phyloP scores from a whole-genome alignment of 208 protist genomes.

The Leishmania gerbilli region DNA sequence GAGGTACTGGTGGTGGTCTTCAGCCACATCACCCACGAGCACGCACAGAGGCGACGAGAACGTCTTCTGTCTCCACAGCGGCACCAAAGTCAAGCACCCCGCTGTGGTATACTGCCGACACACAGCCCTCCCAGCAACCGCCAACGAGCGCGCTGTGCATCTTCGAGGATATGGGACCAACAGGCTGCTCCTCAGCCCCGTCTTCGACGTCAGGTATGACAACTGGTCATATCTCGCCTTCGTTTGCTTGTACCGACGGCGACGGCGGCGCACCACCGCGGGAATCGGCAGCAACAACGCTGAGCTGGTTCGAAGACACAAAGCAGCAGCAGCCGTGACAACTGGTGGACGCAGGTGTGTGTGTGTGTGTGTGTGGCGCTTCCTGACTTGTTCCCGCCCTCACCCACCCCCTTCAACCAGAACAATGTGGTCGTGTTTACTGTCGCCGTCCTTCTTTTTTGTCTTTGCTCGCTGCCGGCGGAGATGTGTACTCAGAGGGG shows the following conservation, averaged over 20 bases:
- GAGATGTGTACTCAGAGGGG: not conserved
- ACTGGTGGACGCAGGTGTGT: not conserved
- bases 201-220: not conserved
- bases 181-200: not conserved
- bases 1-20: not conserved
- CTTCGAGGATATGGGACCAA: slow-evolving; percentile 23
- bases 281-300: not conserved
- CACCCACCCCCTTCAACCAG: not conserved
- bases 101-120: not conserved
- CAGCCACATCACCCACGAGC: slow-evolving; percentile 10
- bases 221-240: not conserved
- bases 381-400: not conserved
- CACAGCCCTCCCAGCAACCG: not conserved
- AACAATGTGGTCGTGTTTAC: not conserved
- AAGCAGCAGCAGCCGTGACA: not conserved
- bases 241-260: not conserved
- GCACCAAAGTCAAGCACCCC: slow-evolving; percentile 1
- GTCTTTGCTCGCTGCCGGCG: not conserved
- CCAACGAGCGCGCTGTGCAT: slow-evolving; percentile 12
- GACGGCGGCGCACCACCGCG: not conserved
- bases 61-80: not conserved
- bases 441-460: not conserved
- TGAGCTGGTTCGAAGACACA: slow-evolving; percentile 34
- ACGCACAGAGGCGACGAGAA: slow-evolving; percentile 15
- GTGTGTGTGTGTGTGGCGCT: not conserved